These are phyloP conservation scores for Xylariaceae sp. DNA, from an alignment of 2,329 filamentous ascomycete genomes.

Conservation along the genomic window DNA sequence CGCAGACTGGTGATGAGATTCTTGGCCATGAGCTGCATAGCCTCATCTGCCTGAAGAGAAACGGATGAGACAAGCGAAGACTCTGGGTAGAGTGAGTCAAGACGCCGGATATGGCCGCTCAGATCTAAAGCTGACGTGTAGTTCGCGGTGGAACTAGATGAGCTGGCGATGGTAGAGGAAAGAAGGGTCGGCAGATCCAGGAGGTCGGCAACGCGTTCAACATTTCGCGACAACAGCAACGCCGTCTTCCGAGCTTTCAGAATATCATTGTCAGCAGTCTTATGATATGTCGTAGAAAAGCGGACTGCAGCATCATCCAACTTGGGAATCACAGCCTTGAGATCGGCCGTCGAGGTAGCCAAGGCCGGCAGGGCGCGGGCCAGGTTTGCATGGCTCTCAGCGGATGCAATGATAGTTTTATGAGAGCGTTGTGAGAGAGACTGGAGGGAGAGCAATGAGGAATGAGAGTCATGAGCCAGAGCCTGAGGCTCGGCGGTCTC, in stretches of 20 bases:
- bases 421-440: conserved; percentile 85
- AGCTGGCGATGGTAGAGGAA: conserved; percentile 66
- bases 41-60: conserved; percentile 70
- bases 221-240: conserved; percentile 76
- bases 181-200: conserved; percentile 84
- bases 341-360: conserved; percentile 56
- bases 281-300: conserved; percentile 81
- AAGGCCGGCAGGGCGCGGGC: conserved; percentile 66
- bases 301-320: conserved; percentile 72
- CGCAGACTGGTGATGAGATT: conserved; percentile 77
- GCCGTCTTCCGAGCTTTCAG: conserved; percentile 72
- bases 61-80: conserved; percentile 72
- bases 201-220: conserved; percentile 83
- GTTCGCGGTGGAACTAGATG: conserved; percentile 56
- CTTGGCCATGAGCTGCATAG: conserved; percentile 82
- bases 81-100: conserved; percentile 75
- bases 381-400: conserved; percentile 70
- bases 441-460: conserved; percentile 76
- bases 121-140: conserved; percentile 88
- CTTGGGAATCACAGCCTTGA: conserved; percentile 68
- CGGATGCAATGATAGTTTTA: conserved; percentile 75
- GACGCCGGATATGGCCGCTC: conserved; percentile 83
- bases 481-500: conserved; percentile 70
- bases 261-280: conserved; percentile 62
- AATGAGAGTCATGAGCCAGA: conserved; percentile 75